Percentiles rank a stretch among this genome's conserved stretches.
These are phyloP conservation scores for Glycyrrhiza uralensis DNA, from an alignment of 306 rosid species.

Conservation along the genomic window DNA sequence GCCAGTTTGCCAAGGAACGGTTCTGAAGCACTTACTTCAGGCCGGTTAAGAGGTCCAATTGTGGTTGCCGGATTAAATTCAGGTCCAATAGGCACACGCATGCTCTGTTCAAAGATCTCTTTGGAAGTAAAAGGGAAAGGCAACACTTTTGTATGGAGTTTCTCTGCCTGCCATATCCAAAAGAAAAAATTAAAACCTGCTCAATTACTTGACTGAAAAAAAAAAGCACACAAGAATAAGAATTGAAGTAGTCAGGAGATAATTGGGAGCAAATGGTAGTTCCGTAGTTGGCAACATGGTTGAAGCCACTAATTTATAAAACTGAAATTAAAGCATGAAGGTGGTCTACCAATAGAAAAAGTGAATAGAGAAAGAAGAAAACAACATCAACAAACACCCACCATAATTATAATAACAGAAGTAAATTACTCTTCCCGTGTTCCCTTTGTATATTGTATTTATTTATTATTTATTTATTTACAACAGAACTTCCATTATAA, in stretches of 20 bases:
- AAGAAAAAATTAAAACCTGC: constrained; percentile 16
- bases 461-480: no score
- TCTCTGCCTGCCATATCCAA: constrained; percentile 73
- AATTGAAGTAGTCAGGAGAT: background rate
- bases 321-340: background rate
- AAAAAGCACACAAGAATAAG: background rate
- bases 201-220: background rate
- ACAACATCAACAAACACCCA: background rate
- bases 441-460: background rate
- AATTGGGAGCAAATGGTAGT: background rate
- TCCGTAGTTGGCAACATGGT: constrained; percentile 1
- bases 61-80: constrained; percentile 81
- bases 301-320: background rate
- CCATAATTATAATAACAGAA: background rate
- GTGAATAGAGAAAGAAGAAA: no score
- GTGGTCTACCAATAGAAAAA: background rate
- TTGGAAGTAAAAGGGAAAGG: constrained; percentile 82
- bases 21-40: constrained; percentile 61
- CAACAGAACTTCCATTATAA: background rate
- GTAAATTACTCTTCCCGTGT: background rate
- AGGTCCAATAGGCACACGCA: constrained; percentile 92
- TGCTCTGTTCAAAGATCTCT: constrained; percentile 76
- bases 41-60: constrained; percentile 71
- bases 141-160: constrained; percentile 62
- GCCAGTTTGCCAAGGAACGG: constrained; percentile 10